Evolutionary conservation across 2,329 filamentous ascomycete species (phyloP), one percentile per base, ranked within the genome.

Genomic region (Rhynchosporium secalis): DNA sequence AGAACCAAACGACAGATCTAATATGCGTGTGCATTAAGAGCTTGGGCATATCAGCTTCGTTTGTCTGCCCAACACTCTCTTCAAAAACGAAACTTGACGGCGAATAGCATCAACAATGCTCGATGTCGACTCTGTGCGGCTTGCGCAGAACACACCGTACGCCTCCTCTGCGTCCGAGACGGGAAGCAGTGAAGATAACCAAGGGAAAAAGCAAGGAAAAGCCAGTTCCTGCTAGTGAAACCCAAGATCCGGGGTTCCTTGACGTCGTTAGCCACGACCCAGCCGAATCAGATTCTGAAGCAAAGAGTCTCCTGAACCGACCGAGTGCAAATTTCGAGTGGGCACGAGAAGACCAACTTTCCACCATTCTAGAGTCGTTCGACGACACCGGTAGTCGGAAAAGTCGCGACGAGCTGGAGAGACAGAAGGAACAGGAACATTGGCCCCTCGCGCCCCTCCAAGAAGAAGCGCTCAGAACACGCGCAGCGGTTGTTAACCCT

Each of bases 271-370:
- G 56, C 28, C 41, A 28, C 20, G 51, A 55, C 10, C 49, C 41
- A 47, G 47, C 26, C 38, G 47, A 38, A 8, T 55, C 43, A 13
- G 60, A 38, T 20, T 55, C 43, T 12, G 60, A 58, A 15, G 10
- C n/a, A n/a, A 62, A 45, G 41, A 36, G 43, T 36, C 43, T 56
- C 20, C 36, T 55, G n/a, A 45, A 48, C 40, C 58, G 40, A 58
- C 41, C 47, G 10, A 46, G 47, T 26, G 47, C 47, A 9, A 55
- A 62, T 40, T 56, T 51, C n/a, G 41, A 62, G 43, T 70, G 66
- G 68, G 68, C 68, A 26, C 48, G 70, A 57, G 61, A 68, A 31
- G 68, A 70, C 62, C 68, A 69, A 63, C 63, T 72, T 26, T 70
- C 65, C 33, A 65, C 66, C 6, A 70, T 72, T 10, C 47, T 69